phyloP scores from a whole-genome alignment of 495 filamentous ascomycete genomes.

The Lasiosphaeris hirsuta region DNA sequence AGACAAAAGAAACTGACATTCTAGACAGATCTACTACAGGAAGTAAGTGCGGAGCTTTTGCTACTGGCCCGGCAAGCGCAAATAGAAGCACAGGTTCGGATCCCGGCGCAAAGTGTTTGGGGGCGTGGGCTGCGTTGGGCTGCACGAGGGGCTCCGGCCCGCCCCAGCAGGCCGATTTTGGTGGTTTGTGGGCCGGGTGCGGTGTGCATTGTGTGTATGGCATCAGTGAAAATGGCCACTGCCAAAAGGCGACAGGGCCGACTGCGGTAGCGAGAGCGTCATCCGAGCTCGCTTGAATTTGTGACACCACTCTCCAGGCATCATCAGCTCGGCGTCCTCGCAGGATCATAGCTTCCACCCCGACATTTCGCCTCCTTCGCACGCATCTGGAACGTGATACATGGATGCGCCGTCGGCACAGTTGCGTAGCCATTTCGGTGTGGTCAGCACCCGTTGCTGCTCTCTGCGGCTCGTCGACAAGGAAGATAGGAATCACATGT shows the following conservation, averaged over 20 bases:
- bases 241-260: constrained; percentile 8
- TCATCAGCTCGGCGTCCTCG: no score
- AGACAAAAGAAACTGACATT: constrained; percentile 34
- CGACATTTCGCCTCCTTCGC: no score
- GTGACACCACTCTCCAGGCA: no score
- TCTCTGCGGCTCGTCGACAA: no score
- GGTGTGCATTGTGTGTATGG: constrained; percentile 13
- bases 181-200: constrained; percentile 2
- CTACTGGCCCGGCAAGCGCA: neutral
- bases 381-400: no score
- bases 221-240: constrained; percentile 11
- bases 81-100: neutral
- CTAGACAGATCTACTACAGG: constrained; percentile 60
- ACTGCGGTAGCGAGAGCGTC: constrained; percentile 11
- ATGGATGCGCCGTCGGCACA: no score
- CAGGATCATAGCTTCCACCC: no score
- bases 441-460: no score
- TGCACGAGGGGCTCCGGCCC: constrained; percentile 10
- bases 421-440: no score
- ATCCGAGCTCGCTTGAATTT: no score
- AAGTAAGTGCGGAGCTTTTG: constrained; percentile 41
- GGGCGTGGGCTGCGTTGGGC: constrained; percentile 3
- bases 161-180: constrained; percentile 2
- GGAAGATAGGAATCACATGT: no score
- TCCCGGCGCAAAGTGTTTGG: no score